Base-by-base conservation (phyloP, 1,284 basidiomycete genomes). In the Volvariella volvacea region DNA sequence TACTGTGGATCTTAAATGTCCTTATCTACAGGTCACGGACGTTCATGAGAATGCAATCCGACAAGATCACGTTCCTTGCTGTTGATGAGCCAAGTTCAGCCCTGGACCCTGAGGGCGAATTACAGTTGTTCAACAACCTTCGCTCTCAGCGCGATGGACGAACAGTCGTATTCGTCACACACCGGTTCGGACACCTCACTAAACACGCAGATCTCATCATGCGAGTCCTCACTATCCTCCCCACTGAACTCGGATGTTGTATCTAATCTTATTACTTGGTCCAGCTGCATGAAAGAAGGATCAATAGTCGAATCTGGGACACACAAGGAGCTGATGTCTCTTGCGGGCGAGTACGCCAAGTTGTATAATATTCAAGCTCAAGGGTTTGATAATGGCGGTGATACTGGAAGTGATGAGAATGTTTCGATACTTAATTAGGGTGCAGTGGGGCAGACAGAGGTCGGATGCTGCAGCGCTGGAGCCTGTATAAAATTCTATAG, bases 131-230 rank as follows among this genome's bases (percentile, higher is more conserved):
- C 53, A 61, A 70, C 1, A 67, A 72, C 1, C 64, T 83, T 20
- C 59, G 77, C 12, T 59, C 67, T 17, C 62, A 67, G 36, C 64
- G 77, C 22, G 60, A 70, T 3, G 78, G 74, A 14, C 78, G 80
- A 57, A 83, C 80, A 8, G 76, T 83, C 73, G 62, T 84, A 2
- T 83, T 83, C 49, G 78, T 82, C 2, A 82, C 82, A 0, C 82
- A 84, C 58, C 70, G 81, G 3, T 83, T 84, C 50, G 82, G 80
- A 3, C 78, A 79, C 55, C 63, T 84, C 34, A 83, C 80, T 1
- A 73, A 73, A 45, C 64, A 77, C 48, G 80, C 82, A 0, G 81
- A 84, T 55, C 48, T 74, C 9, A 79, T 84, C 32, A 53, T 83
- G 80, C 83, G 50, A 22, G 65, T 6, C 12, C 12, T 6, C 25